Conservation (phyloP, 495 filamentous ascomycete genomes). For the Aspergillus panamensis region DNA sequence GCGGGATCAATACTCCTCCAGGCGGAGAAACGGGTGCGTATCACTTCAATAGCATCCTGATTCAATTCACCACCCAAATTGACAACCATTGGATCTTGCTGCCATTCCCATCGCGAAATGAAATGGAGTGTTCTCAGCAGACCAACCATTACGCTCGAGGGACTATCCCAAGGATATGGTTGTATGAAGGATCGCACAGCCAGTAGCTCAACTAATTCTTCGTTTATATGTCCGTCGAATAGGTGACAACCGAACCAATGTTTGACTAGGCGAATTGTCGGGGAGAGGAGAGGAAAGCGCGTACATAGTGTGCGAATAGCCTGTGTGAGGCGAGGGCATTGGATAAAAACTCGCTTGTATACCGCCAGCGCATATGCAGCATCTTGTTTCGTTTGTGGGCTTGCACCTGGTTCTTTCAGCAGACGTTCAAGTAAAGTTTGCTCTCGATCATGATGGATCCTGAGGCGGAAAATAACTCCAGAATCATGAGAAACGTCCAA, state of each 20-base stretch:
- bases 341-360: conserved; percentile 68
- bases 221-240: conserved; percentile 66
- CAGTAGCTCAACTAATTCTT: conserved; percentile 80
- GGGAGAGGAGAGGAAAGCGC: conserved; percentile 74
- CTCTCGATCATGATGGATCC: conserved; percentile 76
- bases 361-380: conserved; percentile 61
- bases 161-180: conserved; percentile 75
- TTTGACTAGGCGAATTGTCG: conserved; percentile 84
- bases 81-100: conserved; percentile 71
- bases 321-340: conserved; percentile 74
- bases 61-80: conserved; percentile 62
- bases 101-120: conserved; percentile 89
- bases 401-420: conserved; percentile 65
- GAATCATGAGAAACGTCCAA: conserved; percentile 73
- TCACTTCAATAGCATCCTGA: conserved; percentile 47
- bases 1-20: conserved; percentile 79
- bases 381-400: conserved; percentile 59
- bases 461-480: conserved; percentile 56
- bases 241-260: conserved; percentile 85
- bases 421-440: conserved; percentile 72
- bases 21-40: conserved; percentile 68
- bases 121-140: conserved; percentile 76
- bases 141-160: conserved; percentile 73
- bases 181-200: conserved; percentile 72
- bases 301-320: conserved; percentile 74